phyloP scores from a whole-genome alignment of 2,329 filamentous ascomycete genomes.

The Colletotrichum sp. region DNA sequence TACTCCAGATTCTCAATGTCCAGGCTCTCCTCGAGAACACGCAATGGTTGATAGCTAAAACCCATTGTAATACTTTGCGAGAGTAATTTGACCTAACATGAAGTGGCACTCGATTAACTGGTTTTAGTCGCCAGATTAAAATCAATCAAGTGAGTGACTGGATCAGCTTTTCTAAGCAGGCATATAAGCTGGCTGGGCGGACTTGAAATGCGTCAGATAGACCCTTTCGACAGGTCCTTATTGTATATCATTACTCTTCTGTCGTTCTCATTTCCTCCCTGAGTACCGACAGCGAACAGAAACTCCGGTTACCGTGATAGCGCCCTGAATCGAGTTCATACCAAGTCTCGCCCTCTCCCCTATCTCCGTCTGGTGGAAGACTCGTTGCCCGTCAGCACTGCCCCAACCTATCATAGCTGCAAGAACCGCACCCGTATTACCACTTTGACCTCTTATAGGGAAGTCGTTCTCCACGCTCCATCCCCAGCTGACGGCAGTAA shows the following conservation, averaged over 20 bases:
- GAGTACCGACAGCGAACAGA: neutral
- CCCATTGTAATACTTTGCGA: neutral
- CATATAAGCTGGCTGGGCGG: neutral
- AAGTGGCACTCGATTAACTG: neutral
- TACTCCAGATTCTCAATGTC: neutral
- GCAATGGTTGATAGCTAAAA: neutral
- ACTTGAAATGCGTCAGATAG: neutral
- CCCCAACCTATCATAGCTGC: neutral
- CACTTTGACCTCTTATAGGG: neutral
- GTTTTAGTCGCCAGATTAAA: too few species aligned
- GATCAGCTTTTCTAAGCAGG: neutral
- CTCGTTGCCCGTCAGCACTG: neutral
- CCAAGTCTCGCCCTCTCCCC: neutral
- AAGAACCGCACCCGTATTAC: neutral
- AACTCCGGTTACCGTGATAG: neutral
- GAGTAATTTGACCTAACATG: neutral
- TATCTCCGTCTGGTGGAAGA: neutral
- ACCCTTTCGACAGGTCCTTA: neutral
- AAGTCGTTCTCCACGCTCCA: constrained; percentile 4
- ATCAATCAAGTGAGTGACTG: neutral
- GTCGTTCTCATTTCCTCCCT: neutral
- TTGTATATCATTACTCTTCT: neutral
- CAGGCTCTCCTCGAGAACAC: neutral
- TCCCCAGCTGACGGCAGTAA: neutral
- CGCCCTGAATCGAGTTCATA: neutral